Evolutionary conservation across 805 yeast species (phyloP).

Genomic region (Candida pseudofarinosa): DNA sequence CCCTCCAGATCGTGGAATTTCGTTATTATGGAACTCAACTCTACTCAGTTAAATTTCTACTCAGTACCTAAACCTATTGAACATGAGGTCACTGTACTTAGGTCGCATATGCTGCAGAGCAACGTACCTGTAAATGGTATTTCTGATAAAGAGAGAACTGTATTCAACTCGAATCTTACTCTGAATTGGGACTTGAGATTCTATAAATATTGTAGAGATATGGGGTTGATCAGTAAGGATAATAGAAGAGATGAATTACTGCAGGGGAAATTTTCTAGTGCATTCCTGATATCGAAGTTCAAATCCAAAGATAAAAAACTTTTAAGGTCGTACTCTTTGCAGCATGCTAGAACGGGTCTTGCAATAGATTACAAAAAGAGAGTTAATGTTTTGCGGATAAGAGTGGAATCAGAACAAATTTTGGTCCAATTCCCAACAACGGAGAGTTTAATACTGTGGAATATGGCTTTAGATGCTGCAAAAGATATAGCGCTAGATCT

Average conservation of each 20-base stretch:
- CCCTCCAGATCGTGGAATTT: constrained; percentile 67
- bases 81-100: constrained; percentile 19
- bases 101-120: constrained; percentile 7
- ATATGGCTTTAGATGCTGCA: constrained; percentile 65
- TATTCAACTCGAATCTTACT: constrained; percentile 19
- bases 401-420: constrained; percentile 83
- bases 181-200: constrained; percentile 24
- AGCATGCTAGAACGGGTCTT: constrained; percentile 77
- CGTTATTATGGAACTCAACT: constrained; percentile 69
- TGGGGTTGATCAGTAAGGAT: constrained; percentile 12
- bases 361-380: constrained; percentile 81
- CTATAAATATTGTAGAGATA: constrained; percentile 18
- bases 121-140: constrained; percentile 4
- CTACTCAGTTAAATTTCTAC: constrained; percentile 79
- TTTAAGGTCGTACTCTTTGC: constrained; percentile 70
- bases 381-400: constrained; percentile 62
- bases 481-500: constrained; percentile 78
- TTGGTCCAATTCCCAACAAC: constrained; percentile 59
- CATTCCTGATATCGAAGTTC: background rate
- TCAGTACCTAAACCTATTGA: constrained; percentile 31
- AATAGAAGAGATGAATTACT: background rate
- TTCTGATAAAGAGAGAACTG: constrained; percentile 6
- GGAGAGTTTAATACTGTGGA: constrained; percentile 75
- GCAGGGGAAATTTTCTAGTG: background rate
- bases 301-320: constrained; percentile 25